Evolutionary conservation across 2,329 filamentous ascomycete species (phyloP), one percentile per base, ranked within the genome.

Genomic region (Diaporthe destruens): DNA sequence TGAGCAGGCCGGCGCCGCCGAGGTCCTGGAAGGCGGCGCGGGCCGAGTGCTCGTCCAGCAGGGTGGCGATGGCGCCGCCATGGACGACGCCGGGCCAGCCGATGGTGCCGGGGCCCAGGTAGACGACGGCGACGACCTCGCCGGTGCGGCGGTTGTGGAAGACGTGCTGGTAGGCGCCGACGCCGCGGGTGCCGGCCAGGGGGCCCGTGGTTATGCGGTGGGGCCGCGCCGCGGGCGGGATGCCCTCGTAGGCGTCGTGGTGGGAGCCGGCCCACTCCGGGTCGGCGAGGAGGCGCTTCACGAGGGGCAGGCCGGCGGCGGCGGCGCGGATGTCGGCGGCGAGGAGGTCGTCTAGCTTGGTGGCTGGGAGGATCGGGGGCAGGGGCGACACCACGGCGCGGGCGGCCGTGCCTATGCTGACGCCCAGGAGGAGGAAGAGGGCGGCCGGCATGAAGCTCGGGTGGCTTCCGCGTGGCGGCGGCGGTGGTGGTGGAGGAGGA

Each of bases 51-150:
- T 95, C 93, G 79, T 93, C 89, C 49, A 95, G 81, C 4, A 93
- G 80, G 0, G 91, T 94, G 9, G 91, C 91, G 63, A 93, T 85
- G 8, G 87, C 85, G 18, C 93, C 93, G 71, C 93, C 93, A 82
- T 96, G 93, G 67, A 90, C 89, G 53, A 93, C 85, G 16, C 88
- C 87, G 1, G 93, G 93, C 91, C 92, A 95, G 5, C 93, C 93
- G 61, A 87, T 84, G 25, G 92, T 79, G 1, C 85, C 88, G n/a
- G 84, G 80, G 8, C 93, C 93, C 69, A 95, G 86, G 84, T 87
- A 93, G 6, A 95, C 84, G n/a, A 95, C 85, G 65, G 86, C 88
- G 14, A 91, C 82, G 44, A 90, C 80, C 76, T 90, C 88, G 75
- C 89, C 86, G 8, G 90, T 88, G 39, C 80, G 80, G 4, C 83